phyloP scores from a whole-genome alignment of 177 flowering plant species.

The Vitis hybrid region DNA sequence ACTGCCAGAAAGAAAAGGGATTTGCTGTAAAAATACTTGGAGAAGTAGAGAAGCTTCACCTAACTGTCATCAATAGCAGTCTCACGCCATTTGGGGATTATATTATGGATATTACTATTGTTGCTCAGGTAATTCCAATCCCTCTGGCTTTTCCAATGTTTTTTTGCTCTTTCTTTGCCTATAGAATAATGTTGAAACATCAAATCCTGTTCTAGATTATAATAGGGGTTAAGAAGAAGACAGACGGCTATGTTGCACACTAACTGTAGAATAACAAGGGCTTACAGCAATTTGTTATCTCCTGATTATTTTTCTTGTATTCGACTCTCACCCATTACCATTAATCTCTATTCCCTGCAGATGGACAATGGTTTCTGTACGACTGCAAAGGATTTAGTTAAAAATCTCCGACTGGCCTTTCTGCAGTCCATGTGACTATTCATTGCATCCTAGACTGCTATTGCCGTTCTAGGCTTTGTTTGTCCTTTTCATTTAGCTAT shows the following conservation, averaged over 20 bases:
- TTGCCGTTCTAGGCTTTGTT: no score
- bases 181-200: no score
- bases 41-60: constrained; percentile 32
- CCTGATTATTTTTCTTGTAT: no score
- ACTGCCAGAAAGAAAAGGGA: constrained; percentile 37
- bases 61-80: constrained; percentile 26
- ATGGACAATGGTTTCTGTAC: constrained; percentile 20
- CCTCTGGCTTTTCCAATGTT: not conserved
- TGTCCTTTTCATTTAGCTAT: no score
- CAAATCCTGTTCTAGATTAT: no score
- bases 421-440: constrained; percentile 11
- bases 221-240: no score
- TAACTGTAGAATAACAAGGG: no score
- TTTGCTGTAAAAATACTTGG: constrained; percentile 14
- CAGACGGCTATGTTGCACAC: no score
- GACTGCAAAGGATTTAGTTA: constrained; percentile 26
- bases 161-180: not conserved
- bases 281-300: no score
- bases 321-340: no score
- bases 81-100: constrained; percentile 33
- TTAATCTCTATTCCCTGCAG: constrained; percentile 11
- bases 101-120: constrained; percentile 31
- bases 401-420: constrained; percentile 16
- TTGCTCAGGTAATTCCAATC: constrained; percentile 34
- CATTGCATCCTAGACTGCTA: not conserved